These are phyloP conservation scores for Beta lomatogona DNA, from an alignment of 179 eudicot species.

Conservation along the genomic window DNA sequence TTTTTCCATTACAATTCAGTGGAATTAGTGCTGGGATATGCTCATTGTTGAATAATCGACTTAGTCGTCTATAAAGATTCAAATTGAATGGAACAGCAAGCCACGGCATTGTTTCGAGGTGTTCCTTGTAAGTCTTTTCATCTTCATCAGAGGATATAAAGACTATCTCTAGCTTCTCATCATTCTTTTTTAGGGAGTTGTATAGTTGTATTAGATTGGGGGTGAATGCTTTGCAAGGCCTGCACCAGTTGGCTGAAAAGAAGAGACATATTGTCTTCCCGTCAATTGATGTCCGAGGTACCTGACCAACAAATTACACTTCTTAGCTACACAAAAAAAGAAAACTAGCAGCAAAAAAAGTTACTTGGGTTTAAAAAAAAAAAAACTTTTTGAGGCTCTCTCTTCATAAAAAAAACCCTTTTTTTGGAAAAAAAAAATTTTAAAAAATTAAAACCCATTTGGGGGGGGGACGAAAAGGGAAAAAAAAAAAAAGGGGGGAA, in stretches of 20 bases:
- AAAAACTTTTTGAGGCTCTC: no score
- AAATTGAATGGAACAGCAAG: slow-evolving; percentile 48
- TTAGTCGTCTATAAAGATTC: slow-evolving; percentile 31
- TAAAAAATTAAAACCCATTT: no score
- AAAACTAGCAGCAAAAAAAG: no score
- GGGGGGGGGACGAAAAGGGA: no score
- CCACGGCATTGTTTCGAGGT: slow-evolving; percentile 57
- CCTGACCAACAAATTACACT: slow-evolving; percentile 27
- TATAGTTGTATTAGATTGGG: slow-evolving; percentile 46
- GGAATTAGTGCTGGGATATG: slow-evolving; percentile 54
- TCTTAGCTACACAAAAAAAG: neutral
- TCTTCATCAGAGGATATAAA: slow-evolving; percentile 56
- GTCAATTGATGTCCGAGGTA: slow-evolving; percentile 34
- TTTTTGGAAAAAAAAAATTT: no score
- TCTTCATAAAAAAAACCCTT: no score
- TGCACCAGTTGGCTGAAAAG: slow-evolving; percentile 60
- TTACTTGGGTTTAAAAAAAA: no score
- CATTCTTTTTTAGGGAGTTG: slow-evolving; percentile 32
- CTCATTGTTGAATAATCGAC: slow-evolving; percentile 35
- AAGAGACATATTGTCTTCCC: slow-evolving; percentile 50
- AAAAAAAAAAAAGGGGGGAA: no score
- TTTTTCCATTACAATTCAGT: slow-evolving; percentile 34
- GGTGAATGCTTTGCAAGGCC: slow-evolving; percentile 49
- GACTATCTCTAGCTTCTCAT: slow-evolving; percentile 46
- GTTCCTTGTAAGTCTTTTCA: slow-evolving; percentile 44